Evolutionary conservation across 2,329 filamentous ascomycete species (phyloP), one percentile per base, ranked within the genome.

Genomic region (Blastomyces percursus): DNA sequence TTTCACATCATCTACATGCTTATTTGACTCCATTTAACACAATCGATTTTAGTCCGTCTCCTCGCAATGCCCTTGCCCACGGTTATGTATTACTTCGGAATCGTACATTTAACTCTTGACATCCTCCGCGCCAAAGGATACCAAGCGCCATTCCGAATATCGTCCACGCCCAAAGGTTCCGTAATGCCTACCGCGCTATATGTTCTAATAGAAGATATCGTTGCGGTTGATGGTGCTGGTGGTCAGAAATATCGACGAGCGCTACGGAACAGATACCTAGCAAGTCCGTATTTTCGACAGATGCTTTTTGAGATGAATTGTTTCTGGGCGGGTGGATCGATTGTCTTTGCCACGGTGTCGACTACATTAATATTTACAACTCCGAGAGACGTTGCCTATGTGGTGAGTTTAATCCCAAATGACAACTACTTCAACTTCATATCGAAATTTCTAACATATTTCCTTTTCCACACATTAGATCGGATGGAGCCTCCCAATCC

Each of bases 181-280:
- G 75, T 72, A 5, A 82, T 87, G 63, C 79, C 82, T 2, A 86
- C 86, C 0, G 81, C 83, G 2, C 79, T 83, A 1, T 86, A 86
- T 67, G 86, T 86, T 59, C 78, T 88, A 38, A 82, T 88, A 32
- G 86, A 89, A 72, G 86, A 89, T 67, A 80, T 87, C 30, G 80
- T 87, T 16, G 85, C 84, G 4, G 86, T 89, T 50, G 86, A 88
- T 69, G 86, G 84, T 24, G 81, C 79, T 3, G 85, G 83, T 11
- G 82, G 82, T 0, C 77, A 80, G 62, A 78, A 75, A 1, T 85
- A 81, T 66, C 76, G 82, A 54, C 75, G 79, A 67, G 79, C 79
- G 0, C 69, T 85, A 24, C 74, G 79, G 59, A 78, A 75, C 48
- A 74, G 82, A 65, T 85, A 84, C 65, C 74, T 80, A 14, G 79